Conservation (phyloP, 1,284 basidiomycete genomes). For the Cryptococcus amylolentus region DNA sequence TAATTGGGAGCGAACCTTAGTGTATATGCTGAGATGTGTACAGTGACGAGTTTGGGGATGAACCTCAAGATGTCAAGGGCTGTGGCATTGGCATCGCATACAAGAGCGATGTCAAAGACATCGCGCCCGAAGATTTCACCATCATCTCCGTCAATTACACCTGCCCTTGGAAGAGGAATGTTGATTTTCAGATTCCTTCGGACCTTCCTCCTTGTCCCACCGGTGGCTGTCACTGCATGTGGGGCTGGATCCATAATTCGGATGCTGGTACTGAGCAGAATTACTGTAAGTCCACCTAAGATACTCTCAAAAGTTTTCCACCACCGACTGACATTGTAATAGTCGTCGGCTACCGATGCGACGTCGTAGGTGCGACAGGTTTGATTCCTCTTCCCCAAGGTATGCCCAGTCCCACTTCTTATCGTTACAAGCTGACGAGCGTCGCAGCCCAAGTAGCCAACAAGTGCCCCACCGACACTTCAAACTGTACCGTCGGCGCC, state of each 20-base stretch:
- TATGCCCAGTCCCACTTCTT: slow-evolving; percentile 13
- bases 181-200: slow-evolving; percentile 38
- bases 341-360: slow-evolving; percentile 34
- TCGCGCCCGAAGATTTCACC: slow-evolving; percentile 37
- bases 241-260: slow-evolving; percentile 37
- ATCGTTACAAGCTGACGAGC: neutral
- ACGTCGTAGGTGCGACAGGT: slow-evolving; percentile 40
- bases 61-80: slow-evolving; percentile 40
- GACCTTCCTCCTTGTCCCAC: slow-evolving; percentile 41
- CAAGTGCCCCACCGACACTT: slow-evolving; percentile 36
- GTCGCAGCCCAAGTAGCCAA: slow-evolving; percentile 32
- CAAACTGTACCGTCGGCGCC: slow-evolving; percentile 41
- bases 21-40: no score
- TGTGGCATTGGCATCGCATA: slow-evolving; percentile 33
- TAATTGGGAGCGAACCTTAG: no score
- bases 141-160: slow-evolving; percentile 34
- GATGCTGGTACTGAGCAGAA: slow-evolving; percentile 22
- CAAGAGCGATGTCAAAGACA: slow-evolving; percentile 26
- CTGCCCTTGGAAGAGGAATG: slow-evolving; percentile 39
- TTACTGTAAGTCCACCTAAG: no score
- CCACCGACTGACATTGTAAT: slow-evolving; percentile 14
- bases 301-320: no score
- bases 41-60: slow-evolving; percentile 22
- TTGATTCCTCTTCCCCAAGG: slow-evolving; percentile 30
- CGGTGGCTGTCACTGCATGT: slow-evolving; percentile 43